phyloP scores from a whole-genome alignment of 2,329 filamentous ascomycete species.

The Metarhizium album region DNA sequence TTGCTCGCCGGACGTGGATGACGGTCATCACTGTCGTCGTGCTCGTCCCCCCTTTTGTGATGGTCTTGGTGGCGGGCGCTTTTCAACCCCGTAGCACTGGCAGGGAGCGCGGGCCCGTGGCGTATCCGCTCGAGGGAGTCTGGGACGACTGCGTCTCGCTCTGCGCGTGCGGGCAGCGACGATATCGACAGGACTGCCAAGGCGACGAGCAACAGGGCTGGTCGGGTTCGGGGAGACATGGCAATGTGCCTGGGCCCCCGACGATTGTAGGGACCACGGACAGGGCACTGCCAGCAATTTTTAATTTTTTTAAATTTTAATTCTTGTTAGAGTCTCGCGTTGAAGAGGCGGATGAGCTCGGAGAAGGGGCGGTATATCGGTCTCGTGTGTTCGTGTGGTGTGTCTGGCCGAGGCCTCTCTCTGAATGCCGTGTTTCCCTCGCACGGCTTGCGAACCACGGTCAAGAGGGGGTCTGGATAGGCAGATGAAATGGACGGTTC shows the following conservation, averaged over 20 bases:
- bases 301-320: background rate
- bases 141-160: background rate
- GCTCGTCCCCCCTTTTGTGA: background rate
- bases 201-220: background rate
- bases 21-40: background rate
- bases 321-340: background rate
- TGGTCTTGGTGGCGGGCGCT: background rate
- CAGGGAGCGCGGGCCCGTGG: background rate
- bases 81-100: background rate
- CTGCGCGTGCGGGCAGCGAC: background rate
- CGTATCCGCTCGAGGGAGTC: background rate
- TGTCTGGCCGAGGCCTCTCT: no score
- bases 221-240: background rate
- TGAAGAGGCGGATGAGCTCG: background rate
- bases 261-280: no score
- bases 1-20: background rate
- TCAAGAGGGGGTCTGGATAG: no score
- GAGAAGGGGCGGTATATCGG: background rate
- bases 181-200: background rate
- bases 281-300: no score
- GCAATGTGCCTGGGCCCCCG: no score
- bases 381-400: background rate
- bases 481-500: no score
- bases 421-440: no score
- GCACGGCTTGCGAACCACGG: no score